Conservation (phyloP, 768 basidiomycete species). For the Tricholoma sp. region DNA sequence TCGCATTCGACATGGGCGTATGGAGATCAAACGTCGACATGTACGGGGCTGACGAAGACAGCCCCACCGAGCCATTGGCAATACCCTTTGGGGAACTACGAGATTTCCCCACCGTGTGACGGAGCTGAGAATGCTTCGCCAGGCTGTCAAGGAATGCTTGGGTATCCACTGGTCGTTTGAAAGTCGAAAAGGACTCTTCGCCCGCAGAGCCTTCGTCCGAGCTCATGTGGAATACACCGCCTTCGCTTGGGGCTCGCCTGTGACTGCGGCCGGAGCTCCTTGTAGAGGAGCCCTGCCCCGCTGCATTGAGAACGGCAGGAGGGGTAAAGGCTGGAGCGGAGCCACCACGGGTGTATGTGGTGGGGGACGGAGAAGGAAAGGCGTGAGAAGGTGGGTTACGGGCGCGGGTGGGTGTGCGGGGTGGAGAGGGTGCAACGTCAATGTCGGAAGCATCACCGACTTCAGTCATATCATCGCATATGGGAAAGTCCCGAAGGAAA, state of each 20-base stretch:
- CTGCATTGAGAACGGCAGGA: slow-evolving; percentile 1
- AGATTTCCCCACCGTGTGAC: neutral
- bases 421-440: slow-evolving; percentile 47
- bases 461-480: slow-evolving; percentile 71
- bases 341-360: neutral
- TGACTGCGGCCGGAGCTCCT: slow-evolving; percentile 34
- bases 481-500: slow-evolving; percentile 44
- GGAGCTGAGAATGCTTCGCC: neutral
- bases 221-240: slow-evolving; percentile 64
- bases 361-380: slow-evolving; percentile 46
- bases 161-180: neutral
- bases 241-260: slow-evolving; percentile 62
- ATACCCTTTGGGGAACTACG: neutral
- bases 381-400: slow-evolving; percentile 22
- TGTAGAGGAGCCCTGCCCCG: slow-evolving; percentile 4
- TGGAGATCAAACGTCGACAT: slow-evolving; percentile 1
- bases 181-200: slow-evolving; percentile 5
- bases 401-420: slow-evolving; percentile 24
- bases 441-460: slow-evolving; percentile 29
- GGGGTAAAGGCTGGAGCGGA: slow-evolving; percentile 9
- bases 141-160: neutral
- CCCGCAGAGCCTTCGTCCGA: slow-evolving; percentile 46
- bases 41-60: neutral
- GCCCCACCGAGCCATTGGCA: neutral
- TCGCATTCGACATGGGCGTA: slow-evolving; percentile 3